Conservation (phyloP, 768 basidiomycete genomes). For the Leccinellum luteum region DNA sequence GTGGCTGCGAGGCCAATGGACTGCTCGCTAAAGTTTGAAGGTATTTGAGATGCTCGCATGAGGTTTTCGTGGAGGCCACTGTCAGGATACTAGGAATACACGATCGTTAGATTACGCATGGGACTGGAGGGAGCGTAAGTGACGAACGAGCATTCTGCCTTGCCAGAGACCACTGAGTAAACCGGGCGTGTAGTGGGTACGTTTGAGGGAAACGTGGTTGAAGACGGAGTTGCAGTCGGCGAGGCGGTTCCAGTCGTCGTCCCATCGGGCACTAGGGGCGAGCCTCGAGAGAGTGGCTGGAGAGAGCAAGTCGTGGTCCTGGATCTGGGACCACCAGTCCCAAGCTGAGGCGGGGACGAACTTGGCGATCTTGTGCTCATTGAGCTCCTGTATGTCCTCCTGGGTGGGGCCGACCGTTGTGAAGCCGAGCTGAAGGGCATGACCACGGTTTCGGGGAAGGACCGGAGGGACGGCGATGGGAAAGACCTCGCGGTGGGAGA, state of each 20-base stretch:
- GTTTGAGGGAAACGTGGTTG: constrained; percentile 25
- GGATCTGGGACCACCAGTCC: constrained; percentile 25
- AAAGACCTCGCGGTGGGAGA: constrained; percentile 52
- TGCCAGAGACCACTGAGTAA: constrained; percentile 57
- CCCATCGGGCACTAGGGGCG: constrained; percentile 45
- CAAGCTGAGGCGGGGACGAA: constrained; percentile 15
- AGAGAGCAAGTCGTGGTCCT: constrained; percentile 17
- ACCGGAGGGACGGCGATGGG: constrained; percentile 43
- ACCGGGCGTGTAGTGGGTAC: constrained; percentile 47
- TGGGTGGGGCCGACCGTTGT: constrained; percentile 43
- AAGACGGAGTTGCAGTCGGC: constrained; percentile 44
- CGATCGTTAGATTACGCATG: neutral
- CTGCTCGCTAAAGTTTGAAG: constrained; percentile 34
- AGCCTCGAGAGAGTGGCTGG: constrained; percentile 26
- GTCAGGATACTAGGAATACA: constrained; percentile 20
- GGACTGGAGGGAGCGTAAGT: neutral
- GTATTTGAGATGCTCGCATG: constrained; percentile 22
- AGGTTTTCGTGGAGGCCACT: constrained; percentile 13
- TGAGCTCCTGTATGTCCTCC: constrained; percentile 60
- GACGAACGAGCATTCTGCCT: constrained; percentile 61
- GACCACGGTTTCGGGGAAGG: constrained; percentile 32
- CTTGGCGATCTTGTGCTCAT: constrained; percentile 40
- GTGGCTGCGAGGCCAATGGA: constrained; percentile 38
- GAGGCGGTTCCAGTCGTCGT: constrained; percentile 57
- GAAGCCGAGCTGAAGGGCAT: constrained; percentile 27